Percentiles rank a stretch among this genome's conserved stretches.
Conservation (phyloP, 306 rosid genomes). For the Prunus mongolica region DNA sequence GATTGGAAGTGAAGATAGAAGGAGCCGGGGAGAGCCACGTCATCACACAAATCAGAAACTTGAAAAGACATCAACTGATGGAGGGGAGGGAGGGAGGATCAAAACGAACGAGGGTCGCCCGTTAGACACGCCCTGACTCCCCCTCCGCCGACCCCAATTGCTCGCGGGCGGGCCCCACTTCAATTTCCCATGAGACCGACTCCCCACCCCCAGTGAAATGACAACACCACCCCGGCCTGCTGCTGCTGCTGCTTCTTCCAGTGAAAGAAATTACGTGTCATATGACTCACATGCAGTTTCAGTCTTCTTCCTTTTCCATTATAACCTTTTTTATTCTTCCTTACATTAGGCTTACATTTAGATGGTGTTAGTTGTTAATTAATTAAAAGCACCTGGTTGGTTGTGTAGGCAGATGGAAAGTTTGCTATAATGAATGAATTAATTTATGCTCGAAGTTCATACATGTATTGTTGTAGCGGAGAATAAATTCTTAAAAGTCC, state of each 20-base stretch:
- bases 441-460: too few relatives aligned
- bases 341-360: neutral
- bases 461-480: too few relatives aligned
- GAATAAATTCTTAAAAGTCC: too few relatives aligned
- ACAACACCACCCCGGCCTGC: neutral
- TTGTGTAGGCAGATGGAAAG: too few relatives aligned
- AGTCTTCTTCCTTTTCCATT: neutral
- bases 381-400: too few relatives aligned
- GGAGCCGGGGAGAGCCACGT: constrained; percentile 42
- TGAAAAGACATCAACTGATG: constrained; percentile 13
- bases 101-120: constrained; percentile 30
- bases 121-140: constrained; percentile 31
- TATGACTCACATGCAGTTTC: neutral
- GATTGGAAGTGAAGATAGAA: neutral
- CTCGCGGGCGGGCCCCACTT: constrained; percentile 25
- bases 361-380: too few relatives aligned
- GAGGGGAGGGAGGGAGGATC: neutral
- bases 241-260: neutral
- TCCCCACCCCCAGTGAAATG: neutral
- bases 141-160: constrained; percentile 21
- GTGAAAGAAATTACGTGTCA: neutral
- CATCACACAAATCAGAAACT: constrained; percentile 10
- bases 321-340: neutral
- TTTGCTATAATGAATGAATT: too few relatives aligned
- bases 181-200: constrained; percentile 35